Conservation (phyloP, 176 grass and related monocot species). For the Rhipidocladum racemiflorum region DNA sequence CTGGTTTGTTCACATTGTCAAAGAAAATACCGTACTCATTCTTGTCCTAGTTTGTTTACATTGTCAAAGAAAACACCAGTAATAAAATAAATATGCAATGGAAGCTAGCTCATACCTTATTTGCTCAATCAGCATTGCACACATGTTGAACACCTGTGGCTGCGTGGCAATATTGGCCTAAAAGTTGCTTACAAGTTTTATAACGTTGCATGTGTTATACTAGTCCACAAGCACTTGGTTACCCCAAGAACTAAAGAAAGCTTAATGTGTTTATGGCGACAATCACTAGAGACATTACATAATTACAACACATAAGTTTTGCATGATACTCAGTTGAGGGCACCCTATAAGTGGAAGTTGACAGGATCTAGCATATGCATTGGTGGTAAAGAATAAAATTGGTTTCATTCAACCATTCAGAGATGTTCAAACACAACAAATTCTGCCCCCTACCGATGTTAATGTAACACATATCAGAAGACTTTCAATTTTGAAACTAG, state of each 20-base stretch:
- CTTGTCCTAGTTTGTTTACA: neutral
- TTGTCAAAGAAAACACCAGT: neutral
- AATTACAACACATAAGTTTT: neutral
- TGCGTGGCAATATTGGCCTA: neutral
- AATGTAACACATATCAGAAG: neutral
- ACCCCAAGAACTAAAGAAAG: neutral
- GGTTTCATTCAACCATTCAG: neutral
- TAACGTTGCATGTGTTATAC: neutral
- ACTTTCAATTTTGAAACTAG: neutral
- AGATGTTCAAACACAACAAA: constrained; percentile 1
- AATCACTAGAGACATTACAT: neutral
- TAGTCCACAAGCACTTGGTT: neutral
- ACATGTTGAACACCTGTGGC: neutral
- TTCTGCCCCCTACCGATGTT: neutral
- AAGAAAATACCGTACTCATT: neutral
- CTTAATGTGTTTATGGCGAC: neutral
- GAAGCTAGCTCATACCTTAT: neutral
- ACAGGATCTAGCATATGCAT: neutral
- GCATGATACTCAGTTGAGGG: neutral
- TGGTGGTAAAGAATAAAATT: neutral
- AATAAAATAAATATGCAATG: neutral
- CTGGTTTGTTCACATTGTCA: neutral
- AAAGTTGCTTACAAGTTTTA: neutral
- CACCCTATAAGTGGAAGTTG: neutral
- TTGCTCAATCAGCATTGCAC: neutral